Conservation (phyloP, 2,329 filamentous ascomycete species). For the Xylaria polymorpha region DNA sequence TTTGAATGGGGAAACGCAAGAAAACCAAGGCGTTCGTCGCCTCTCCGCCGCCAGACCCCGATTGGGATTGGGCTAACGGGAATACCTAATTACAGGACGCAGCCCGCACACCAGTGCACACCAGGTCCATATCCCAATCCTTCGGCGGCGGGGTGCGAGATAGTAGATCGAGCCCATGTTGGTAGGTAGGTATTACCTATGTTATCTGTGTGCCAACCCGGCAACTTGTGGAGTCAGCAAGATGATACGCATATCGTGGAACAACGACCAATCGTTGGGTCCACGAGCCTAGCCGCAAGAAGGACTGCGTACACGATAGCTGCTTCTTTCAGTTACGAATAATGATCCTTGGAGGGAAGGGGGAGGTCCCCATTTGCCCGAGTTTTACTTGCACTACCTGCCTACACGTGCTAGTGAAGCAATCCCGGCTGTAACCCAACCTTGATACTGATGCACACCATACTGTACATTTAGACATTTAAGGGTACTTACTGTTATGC, state of each 20-base stretch:
- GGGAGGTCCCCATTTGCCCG: background rate
- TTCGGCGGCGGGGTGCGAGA: slow-evolving; percentile 15
- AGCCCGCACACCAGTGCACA: background rate
- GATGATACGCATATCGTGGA: slow-evolving; percentile 12
- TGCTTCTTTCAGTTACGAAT: slow-evolving; percentile 16
- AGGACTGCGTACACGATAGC: background rate
- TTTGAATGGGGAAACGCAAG: slow-evolving; percentile 2
- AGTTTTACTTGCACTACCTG: background rate
- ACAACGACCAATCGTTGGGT: slow-evolving; percentile 4
- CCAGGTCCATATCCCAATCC: background rate
- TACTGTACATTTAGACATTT: no score
- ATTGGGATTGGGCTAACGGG: slow-evolving; percentile 1
- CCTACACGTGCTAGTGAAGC: background rate
- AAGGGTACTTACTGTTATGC: no score
- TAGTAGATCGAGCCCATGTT: slow-evolving; percentile 3
- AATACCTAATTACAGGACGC: background rate
- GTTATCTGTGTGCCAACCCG: background rate
- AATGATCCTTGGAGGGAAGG: background rate
- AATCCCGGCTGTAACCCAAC: background rate
- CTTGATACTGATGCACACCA: no score
- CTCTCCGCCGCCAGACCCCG: background rate
- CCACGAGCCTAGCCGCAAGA: slow-evolving; percentile 1
- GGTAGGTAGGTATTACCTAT: slow-evolving; percentile 7
- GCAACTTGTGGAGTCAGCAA: slow-evolving; percentile 8
- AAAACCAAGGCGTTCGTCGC: slow-evolving; percentile 5